Evolutionary conservation across 176 grass and related monocot genomes (phyloP).

Genomic region (Pontederia paniculata): DNA sequence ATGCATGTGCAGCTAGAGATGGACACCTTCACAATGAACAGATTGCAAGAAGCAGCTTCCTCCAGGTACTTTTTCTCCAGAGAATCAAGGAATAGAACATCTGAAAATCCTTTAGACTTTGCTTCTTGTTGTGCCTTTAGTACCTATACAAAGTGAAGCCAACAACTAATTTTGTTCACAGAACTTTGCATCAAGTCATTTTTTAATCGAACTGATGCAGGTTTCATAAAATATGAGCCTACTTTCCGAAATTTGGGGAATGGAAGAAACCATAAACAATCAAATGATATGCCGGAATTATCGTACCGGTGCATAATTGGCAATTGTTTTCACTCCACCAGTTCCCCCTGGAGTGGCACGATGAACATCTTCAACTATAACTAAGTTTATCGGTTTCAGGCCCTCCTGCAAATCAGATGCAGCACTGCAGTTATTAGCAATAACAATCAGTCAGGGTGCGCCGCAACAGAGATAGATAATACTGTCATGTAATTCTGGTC

Average conservation of each 20-base stretch:
- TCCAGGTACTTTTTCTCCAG: slow-evolving; percentile 68
- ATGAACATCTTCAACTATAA: slow-evolving; percentile 44
- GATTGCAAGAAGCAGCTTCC: slow-evolving; percentile 87
- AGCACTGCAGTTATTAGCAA: background rate
- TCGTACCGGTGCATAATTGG: slow-evolving; percentile 91
- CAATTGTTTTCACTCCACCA: slow-evolving; percentile 74
- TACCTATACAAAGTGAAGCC: slow-evolving; percentile 27
- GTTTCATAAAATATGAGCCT: background rate
- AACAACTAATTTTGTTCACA: background rate
- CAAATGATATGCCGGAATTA: background rate
- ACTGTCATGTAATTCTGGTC: too few species aligned
- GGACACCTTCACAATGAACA: slow-evolving; percentile 83
- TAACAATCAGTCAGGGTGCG: too few species aligned
- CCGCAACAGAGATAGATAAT: too few species aligned
- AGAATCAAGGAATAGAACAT: slow-evolving; percentile 86
- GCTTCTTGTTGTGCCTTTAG: slow-evolving; percentile 55
- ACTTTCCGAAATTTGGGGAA: background rate
- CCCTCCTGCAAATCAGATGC: slow-evolving; percentile 34
- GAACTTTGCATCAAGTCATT: background rate
- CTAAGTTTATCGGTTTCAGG: slow-evolving; percentile 54
- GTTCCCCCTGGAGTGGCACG: slow-evolving; percentile 75
- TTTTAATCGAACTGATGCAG: background rate
- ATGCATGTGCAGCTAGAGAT: background rate
- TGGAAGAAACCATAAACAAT: background rate
- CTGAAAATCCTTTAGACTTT: slow-evolving; percentile 66